A percentile compares a stretch with the other conserved stretches of the same genome.
Evolutionary conservation across 169 alveolate species (phyloP).

Genomic region (Plasmodium ovale): DNA sequence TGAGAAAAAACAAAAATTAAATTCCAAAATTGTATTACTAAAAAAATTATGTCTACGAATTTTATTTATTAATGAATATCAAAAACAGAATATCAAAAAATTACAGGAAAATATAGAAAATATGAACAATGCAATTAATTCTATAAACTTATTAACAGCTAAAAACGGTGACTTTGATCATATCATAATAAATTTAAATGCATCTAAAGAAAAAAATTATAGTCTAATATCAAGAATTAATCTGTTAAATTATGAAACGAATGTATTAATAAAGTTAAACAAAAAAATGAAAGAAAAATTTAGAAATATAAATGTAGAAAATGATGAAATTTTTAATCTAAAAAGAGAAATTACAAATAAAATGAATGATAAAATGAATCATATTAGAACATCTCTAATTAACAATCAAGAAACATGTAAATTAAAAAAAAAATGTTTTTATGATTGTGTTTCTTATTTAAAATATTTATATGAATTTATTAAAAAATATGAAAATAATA

Average conservation of each 20-base stretch:
- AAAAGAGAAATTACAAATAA: conserved; percentile 45
- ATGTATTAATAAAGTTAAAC: conserved; percentile 41
- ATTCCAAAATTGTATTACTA: conserved; percentile 34
- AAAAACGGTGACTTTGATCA: conserved; percentile 74
- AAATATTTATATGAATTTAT: conserved; percentile 63
- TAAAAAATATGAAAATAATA: conserved; percentile 58
- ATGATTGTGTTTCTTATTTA: conserved; percentile 55
- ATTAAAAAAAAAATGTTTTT: conserved; percentile 67
- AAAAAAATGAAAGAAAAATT: conserved; percentile 76
- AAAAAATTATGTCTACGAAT: conserved; percentile 66
- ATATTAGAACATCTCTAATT: conserved; percentile 45
- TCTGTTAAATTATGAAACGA: conserved; percentile 67
- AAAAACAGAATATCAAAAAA: conserved; percentile 65
- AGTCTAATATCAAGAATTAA: conserved; percentile 74
- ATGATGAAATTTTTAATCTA: conserved; percentile 58
- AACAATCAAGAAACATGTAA: conserved; percentile 66
- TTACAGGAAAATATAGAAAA: conserved; percentile 65
- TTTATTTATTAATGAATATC: conserved; percentile 69
- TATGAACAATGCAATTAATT: conserved; percentile 74
- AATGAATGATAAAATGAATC: conserved; percentile 54
- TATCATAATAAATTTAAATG: conserved; percentile 75
- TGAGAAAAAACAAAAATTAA: conserved; percentile 60
- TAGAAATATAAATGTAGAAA: conserved; percentile 26
- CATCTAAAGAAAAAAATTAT: conserved; percentile 69
- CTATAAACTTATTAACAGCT: conserved; percentile 45